Evolutionary conservation across 768 basidiomycete genomes (phyloP).

Genomic region (Tephrocybe sp.): DNA sequence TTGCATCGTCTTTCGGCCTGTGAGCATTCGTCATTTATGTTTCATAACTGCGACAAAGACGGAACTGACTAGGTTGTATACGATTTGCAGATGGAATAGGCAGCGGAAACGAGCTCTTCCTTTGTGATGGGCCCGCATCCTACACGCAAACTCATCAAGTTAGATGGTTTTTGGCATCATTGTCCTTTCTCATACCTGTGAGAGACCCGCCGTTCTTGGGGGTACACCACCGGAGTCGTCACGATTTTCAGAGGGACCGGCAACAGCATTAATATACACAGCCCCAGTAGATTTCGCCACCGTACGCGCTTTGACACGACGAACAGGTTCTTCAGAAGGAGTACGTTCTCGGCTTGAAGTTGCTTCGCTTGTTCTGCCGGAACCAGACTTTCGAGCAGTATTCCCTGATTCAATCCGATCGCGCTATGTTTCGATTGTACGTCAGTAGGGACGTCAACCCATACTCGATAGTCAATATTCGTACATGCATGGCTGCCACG

Average conservation of each 20-base stretch:
- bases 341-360: not conserved
- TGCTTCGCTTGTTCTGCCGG: not conserved
- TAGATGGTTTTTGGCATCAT: not conserved
- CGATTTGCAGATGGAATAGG: conserved; percentile 2
- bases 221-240: no score
- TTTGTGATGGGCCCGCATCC: not conserved
- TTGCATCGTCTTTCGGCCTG: conserved; percentile 9
- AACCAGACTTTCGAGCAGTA: not conserved
- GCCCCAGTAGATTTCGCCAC: not conserved
- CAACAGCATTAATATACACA: not conserved
- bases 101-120: not conserved
- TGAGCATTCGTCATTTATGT: not conserved
- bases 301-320: conserved; percentile 2
- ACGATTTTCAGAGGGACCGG: not conserved
- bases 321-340: not conserved
- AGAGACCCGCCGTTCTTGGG: no score
- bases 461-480: no score
- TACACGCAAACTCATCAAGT: not conserved
- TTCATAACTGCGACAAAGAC: not conserved
- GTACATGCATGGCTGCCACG: no score
- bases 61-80: conserved; percentile 11
- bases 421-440: not conserved
- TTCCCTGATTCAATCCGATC: not conserved
- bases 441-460: no score
- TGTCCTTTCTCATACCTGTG: no score